Conservation (phyloP, 495 filamentous ascomycete genomes). For the Cercophora samala region DNA sequence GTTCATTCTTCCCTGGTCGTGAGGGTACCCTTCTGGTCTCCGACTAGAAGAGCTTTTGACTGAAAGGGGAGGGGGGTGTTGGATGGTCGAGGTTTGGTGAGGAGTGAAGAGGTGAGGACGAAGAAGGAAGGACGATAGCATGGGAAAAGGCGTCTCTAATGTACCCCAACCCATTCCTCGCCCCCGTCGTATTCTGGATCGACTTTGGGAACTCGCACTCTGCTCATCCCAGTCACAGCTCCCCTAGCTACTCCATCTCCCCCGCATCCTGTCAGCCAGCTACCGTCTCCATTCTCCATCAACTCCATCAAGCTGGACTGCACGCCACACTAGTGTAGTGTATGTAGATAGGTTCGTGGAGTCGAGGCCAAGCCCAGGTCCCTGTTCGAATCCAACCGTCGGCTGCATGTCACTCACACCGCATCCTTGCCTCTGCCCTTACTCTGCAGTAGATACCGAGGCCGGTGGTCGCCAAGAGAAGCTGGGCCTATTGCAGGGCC, state of each 20-base stretch:
- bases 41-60: not conserved
- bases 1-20: constrained; percentile 8
- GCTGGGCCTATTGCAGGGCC: not conserved
- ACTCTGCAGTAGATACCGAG: constrained; percentile 12
- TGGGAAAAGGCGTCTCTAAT: constrained; percentile 3
- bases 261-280: constrained; percentile 4
- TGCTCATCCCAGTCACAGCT: not conserved
- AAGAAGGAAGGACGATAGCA: not conserved
- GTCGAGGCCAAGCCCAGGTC: constrained; percentile 5
- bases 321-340: not conserved
- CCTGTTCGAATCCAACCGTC: not conserved
- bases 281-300: no score
- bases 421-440: constrained; percentile 1
- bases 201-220: not conserved
- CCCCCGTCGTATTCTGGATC: constrained; percentile 4
- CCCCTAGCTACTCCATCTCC: not conserved
- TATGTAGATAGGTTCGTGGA: not conserved
- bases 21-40: not conserved
- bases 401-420: constrained; percentile 1
- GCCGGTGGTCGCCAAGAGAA: constrained; percentile 4
- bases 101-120: not conserved
- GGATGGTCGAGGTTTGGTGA: not conserved
- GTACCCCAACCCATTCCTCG: not conserved
- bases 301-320: not conserved
- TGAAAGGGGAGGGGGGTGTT: not conserved